Evolutionary conservation across 176 grass and related monocot genomes (phyloP), one percentile per base, ranked within the genome.

Genomic region (Melocanna baccifera): DNA sequence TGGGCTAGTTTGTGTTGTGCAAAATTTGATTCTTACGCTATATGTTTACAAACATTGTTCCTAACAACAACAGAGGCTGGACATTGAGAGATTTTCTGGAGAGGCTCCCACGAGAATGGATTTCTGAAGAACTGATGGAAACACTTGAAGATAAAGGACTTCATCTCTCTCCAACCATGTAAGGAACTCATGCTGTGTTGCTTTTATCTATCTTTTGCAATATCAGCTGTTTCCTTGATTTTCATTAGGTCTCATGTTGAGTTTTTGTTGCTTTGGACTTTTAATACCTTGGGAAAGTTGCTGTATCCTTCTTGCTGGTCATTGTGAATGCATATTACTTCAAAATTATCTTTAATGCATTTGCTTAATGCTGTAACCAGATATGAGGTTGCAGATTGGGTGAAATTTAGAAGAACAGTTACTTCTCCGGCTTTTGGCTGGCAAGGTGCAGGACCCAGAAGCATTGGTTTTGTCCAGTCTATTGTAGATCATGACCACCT

Each of bases 111-210:
- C 89, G 97, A 87, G 97, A 94, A 90, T 99, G 97, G 97, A 99
- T 99, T 89, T 96, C 90, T 75, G 97, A 99, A 89, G 97, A 96
- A 69, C 82, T 99, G 72, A 94, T 99, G 90, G 97, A 99, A 91
- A 91, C 91, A 64, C 89, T 99, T 70, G 86, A 86, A 76, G 91
- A 92, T 56, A 99, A 90, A 89, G 93, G 93, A 79, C 91, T 99
- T 91, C 88, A 94, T 82, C 93, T 96, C 36, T 96, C 97, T 42
- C 91, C 97, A 84, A 99, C 93, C 71, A 90, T 94, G 97, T 99
- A 99, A 92, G 90, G 20, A 75, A 75, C 68, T 84, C 52, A 22
- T 81, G 36, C 22, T 64, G 13, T 81, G 52, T 56, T 82, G 11
- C 43, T 77, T 81, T 72, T 81, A 62, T 84, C 61, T 30, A 77